Percentiles rank a stretch among this genome's conserved stretches.
Conservation (phyloP, 768 basidiomycete species). For the Agaricus blazei region DNA sequence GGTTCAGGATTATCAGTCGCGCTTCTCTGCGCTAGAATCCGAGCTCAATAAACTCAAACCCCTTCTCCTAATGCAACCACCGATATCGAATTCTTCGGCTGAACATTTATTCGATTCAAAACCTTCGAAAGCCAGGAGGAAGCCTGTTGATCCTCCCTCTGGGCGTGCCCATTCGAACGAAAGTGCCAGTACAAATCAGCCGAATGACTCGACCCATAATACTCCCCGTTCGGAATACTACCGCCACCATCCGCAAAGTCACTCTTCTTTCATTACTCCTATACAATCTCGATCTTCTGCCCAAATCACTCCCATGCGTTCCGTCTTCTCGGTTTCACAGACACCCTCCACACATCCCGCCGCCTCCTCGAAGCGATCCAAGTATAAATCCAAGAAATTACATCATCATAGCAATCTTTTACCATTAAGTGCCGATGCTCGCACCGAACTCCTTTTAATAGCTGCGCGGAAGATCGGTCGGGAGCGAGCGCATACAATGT, state of each 20-base stretch:
- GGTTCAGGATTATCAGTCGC: slow-evolving; percentile 54
- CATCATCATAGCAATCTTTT: slow-evolving; percentile 11
- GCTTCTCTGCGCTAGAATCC: slow-evolving; percentile 51
- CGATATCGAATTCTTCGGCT: slow-evolving; percentile 14
- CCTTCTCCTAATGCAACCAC: slow-evolving; percentile 61
- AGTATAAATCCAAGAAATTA: slow-evolving; percentile 8
- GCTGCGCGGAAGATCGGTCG: slow-evolving; percentile 69
- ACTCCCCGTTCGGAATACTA: slow-evolving; percentile 1
- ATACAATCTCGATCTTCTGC: background rate
- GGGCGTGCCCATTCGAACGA: background rate
- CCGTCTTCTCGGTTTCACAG: slow-evolving; percentile 12
- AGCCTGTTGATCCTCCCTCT: slow-evolving; percentile 8
- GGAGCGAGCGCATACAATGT: slow-evolving; percentile 50
- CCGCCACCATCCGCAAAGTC: background rate
- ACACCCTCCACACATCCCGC: slow-evolving; percentile 11
- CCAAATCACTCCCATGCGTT: slow-evolving; percentile 2
- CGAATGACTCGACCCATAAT: background rate
- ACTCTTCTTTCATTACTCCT: background rate
- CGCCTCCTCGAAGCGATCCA: slow-evolving; percentile 11
- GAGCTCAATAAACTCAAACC: slow-evolving; percentile 66
- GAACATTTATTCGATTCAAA: background rate
- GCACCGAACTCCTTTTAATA: slow-evolving; percentile 63
- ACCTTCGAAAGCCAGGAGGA: slow-evolving; percentile 18
- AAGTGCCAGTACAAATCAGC: background rate
- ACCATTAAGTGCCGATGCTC: slow-evolving; percentile 54